Evolutionary conservation across 148 eudicot species (phyloP).

Genomic region (Simmondsia chinensis): DNA sequence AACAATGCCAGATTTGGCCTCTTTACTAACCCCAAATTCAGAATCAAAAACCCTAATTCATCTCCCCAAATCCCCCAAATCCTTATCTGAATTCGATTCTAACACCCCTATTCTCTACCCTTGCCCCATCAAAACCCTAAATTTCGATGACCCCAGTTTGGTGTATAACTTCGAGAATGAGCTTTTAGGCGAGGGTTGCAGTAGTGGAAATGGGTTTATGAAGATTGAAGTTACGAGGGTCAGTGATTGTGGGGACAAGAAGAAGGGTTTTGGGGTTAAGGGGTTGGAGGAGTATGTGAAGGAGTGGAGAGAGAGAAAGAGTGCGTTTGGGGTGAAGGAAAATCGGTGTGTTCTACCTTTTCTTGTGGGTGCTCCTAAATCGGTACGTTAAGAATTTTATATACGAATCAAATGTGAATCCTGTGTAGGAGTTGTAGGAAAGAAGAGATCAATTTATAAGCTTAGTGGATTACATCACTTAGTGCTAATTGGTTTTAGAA

Average conservation of each 20-base stretch:
- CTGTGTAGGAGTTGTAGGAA: no score
- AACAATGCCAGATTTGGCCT: slow-evolving; percentile 36
- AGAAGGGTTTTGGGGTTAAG: slow-evolving; percentile 9
- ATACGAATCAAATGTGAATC: neutral
- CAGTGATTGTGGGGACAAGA: slow-evolving; percentile 5
- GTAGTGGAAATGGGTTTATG: neutral
- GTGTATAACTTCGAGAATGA: no score
- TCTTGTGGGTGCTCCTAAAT: slow-evolving; percentile 30
- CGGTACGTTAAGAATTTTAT: slow-evolving; percentile 26
- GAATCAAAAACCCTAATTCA: slow-evolving; percentile 19
- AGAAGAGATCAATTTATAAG: no score
- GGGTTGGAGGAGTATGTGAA: slow-evolving; percentile 25
- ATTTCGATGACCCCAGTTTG: no score
- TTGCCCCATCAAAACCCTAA: slow-evolving; percentile 26
- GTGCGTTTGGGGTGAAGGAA: slow-evolving; percentile 26
- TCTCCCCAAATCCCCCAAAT: slow-evolving; percentile 7
- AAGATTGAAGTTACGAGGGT: slow-evolving; percentile 21
- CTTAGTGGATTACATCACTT: no score
- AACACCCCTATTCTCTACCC: slow-evolving; percentile 5
- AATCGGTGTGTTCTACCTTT: slow-evolving; percentile 40
- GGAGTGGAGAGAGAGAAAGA: slow-evolving; percentile 31
- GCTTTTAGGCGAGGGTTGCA: neutral
- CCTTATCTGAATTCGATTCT: slow-evolving; percentile 9
- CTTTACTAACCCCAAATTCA: slow-evolving; percentile 10
- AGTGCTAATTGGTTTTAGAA: no score